Percentiles rank a stretch among this genome's conserved stretches.
These are phyloP conservation scores for Hypoxylon sp. DNA, from an alignment of 2,329 filamentous ascomycete genomes.

Conservation along the genomic window DNA sequence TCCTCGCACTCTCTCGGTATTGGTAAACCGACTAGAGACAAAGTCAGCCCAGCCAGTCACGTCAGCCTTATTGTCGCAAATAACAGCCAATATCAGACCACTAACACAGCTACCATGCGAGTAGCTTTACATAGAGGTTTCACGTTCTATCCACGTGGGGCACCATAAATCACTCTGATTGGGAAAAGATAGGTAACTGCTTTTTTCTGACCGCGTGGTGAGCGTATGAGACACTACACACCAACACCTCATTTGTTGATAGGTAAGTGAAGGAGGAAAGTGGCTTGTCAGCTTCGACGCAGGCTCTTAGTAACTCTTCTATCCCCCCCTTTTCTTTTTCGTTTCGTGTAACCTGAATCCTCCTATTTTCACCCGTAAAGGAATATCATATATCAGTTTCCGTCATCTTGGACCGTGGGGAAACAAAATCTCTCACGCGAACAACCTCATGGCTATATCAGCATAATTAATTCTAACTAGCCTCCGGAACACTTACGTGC, in stretches of 20 bases:
- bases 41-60: slow-evolving; percentile 30
- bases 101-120: slow-evolving; percentile 17
- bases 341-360: slow-evolving; percentile 2
- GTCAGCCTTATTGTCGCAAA: slow-evolving; percentile 33
- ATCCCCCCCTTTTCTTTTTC: slow-evolving; percentile 3
- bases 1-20: background rate
- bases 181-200: slow-evolving; percentile 7
- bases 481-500: slow-evolving; percentile 3
- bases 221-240: slow-evolving; percentile 21
- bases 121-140: slow-evolving; percentile 8
- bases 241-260: slow-evolving; percentile 28
- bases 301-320: slow-evolving; percentile 27
- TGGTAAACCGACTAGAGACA: slow-evolving; percentile 15
- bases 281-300: slow-evolving; percentile 26
- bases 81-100: slow-evolving; percentile 22
- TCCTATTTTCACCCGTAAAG: background rate
- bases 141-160: slow-evolving; percentile 35
- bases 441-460: slow-evolving; percentile 11
- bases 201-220: slow-evolving; percentile 15
- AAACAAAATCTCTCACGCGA: slow-evolving; percentile 10
- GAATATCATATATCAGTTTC: background rate
- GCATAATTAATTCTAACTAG: slow-evolving; percentile 22
- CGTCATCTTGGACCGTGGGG: background rate
- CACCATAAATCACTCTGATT: slow-evolving; percentile 20
- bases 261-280: slow-evolving; percentile 16